phyloP scores from a whole-genome alignment of 257 asterid species.

The Solanum chilense region DNA sequence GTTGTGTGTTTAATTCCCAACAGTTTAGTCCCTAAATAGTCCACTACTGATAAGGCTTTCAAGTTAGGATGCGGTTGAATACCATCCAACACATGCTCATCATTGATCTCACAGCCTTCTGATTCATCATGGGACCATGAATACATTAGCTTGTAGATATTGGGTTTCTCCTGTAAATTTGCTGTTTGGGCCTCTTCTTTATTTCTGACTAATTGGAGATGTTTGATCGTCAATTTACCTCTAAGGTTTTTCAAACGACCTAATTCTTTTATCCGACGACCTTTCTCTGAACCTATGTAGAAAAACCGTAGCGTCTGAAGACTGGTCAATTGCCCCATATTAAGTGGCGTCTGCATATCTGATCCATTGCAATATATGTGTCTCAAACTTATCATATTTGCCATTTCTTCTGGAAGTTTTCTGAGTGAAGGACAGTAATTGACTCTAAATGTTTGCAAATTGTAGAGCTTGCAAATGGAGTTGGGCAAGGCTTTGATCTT shows the following conservation, averaged over 20 bases:
- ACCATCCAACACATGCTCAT: conserved; percentile 6
- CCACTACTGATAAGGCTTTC: not conserved
- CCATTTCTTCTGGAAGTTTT: not conserved
- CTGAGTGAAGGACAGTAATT: not conserved
- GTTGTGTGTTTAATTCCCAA: too few relatives aligned
- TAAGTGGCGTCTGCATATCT: not conserved
- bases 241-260: conserved; percentile 8
- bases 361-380: conserved; percentile 1
- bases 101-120: not conserved
- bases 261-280: conserved; percentile 12
- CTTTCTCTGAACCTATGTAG: not conserved
- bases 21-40: not conserved
- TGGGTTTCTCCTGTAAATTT: not conserved
- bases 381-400: conserved; percentile 7
- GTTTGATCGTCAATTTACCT: not conserved
- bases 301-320: conserved; percentile 11
- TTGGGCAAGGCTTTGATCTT: accelerated
- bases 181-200: not conserved
- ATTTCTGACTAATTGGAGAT: not conserved
- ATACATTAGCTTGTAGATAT: not conserved
- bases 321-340: conserved; percentile 14
- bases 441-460: conserved; percentile 6
- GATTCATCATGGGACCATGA: not conserved
- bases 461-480: conserved; percentile 6
- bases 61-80: conserved; percentile 11